These are phyloP conservation scores for Venustampulla echinocandica DNA, from an alignment of 495 filamentous ascomycete species.

Conservation along the genomic window DNA sequence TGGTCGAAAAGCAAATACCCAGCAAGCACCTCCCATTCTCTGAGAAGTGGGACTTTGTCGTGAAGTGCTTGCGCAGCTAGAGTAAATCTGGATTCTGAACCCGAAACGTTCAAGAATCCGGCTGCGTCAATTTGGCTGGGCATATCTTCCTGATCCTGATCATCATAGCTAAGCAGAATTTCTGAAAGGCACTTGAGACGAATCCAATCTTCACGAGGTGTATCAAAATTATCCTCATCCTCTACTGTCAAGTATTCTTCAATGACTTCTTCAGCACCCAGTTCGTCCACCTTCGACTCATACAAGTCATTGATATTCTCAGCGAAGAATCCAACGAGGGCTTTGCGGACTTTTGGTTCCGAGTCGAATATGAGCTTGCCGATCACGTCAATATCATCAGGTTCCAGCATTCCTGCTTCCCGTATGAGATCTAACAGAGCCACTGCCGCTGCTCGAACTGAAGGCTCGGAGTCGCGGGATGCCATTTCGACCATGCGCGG, in stretches of 20 bases:
- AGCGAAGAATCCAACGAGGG: constrained; percentile 82
- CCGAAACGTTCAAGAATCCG: constrained; percentile 43
- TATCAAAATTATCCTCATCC: constrained; percentile 61
- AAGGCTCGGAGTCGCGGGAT: constrained; percentile 65
- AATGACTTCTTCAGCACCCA: constrained; percentile 70
- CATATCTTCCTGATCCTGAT: constrained; percentile 36
- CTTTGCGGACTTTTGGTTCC: constrained; percentile 72
- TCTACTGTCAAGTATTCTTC: constrained; percentile 53
- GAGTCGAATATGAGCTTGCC: constrained; percentile 81
- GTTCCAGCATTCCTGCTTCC: constrained; percentile 78
- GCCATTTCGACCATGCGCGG: constrained; percentile 90
- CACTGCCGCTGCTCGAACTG: constrained; percentile 68
- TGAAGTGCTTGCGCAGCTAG: constrained; percentile 79
- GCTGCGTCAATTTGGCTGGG: constrained; percentile 24
- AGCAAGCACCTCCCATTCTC: constrained; percentile 79
- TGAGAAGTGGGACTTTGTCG: constrained; percentile 67
- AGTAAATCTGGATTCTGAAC: constrained; percentile 69
- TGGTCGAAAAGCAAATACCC: constrained; percentile 91
- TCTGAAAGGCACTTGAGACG: constrained; percentile 85
- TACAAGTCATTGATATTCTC: constrained; percentile 75
- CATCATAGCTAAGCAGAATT: constrained; percentile 70
- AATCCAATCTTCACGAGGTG: constrained; percentile 74
- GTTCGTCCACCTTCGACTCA: constrained; percentile 70
- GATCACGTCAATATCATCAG: constrained; percentile 77
- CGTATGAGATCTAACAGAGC: constrained; percentile 74